Evolutionary conservation across 2,329 filamentous ascomycete genomes (phyloP).

Genomic region (Aspergillus sp.): DNA sequence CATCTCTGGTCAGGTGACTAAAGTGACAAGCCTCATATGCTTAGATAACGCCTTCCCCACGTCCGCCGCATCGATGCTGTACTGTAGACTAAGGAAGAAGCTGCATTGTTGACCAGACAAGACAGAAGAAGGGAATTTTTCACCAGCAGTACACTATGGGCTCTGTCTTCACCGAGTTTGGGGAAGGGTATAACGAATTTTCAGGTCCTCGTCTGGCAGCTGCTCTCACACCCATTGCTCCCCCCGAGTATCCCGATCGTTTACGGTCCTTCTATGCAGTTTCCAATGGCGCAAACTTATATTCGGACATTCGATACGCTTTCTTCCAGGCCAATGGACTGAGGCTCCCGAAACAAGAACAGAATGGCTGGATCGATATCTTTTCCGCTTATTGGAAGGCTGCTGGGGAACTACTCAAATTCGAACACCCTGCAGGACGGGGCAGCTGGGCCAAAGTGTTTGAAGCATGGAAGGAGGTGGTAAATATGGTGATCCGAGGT

Average conservation of each 20-base stretch:
- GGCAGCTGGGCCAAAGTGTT: conserved; percentile 78
- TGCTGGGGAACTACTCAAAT: conserved; percentile 61
- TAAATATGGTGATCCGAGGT: conserved; percentile 66
- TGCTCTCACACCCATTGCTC: conserved; percentile 63
- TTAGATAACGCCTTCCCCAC: conserved; percentile 5
- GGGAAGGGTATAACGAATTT: conserved; percentile 53
- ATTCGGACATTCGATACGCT: conserved; percentile 60
- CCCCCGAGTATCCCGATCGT: conserved; percentile 53
- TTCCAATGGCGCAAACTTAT: conserved; percentile 58
- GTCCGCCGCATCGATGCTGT: conserved; percentile 1
- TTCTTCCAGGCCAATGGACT: conserved; percentile 56
- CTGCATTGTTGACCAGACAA: not conserved
- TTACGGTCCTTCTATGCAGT: conserved; percentile 63
- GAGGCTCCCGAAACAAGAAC: conserved; percentile 57
- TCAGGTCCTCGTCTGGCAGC: conserved; percentile 67
- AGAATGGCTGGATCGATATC: conserved; percentile 77
- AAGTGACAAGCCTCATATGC: not conserved
- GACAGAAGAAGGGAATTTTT: not conserved
- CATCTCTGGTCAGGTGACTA: not conserved
- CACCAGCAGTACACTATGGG: conserved; percentile 50
- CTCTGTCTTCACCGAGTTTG: conserved; percentile 64
- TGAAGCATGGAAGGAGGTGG: conserved; percentile 78
- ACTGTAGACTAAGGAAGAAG: not conserved
- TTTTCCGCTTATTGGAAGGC: conserved; percentile 80
- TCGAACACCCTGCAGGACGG: conserved; percentile 45